Percentiles rank a stretch among this genome's conserved stretches.
Conservation (phyloP, 805 yeast genomes). For the Candida verbasci region DNA sequence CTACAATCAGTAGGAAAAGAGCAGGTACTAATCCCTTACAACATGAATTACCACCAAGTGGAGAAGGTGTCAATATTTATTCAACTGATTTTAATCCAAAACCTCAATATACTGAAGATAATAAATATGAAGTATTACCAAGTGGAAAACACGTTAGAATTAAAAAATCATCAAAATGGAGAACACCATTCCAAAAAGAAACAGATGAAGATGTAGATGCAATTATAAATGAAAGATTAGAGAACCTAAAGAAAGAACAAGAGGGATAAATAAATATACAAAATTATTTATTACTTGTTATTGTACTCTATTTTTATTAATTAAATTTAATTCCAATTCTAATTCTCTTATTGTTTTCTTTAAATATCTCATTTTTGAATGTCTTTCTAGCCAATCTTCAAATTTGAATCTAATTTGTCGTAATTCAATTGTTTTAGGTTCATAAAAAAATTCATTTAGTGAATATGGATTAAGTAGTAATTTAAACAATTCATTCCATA, state of each 20-base stretch:
- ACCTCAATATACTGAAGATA: slow-evolving; percentile 17
- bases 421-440: slow-evolving; percentile 41
- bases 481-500: slow-evolving; percentile 70
- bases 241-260: slow-evolving; percentile 8
- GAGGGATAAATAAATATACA: background rate
- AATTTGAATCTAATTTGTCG: slow-evolving; percentile 28
- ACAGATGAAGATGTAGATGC: slow-evolving; percentile 47
- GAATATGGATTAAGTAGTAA: slow-evolving; percentile 55
- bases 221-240: slow-evolving; percentile 48
- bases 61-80: slow-evolving; percentile 24
- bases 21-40: slow-evolving; percentile 44
- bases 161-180: slow-evolving; percentile 19
- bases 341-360: slow-evolving; percentile 29
- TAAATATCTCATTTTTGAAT: slow-evolving; percentile 18
- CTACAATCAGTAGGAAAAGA: slow-evolving; percentile 42
- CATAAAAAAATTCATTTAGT: slow-evolving; percentile 14
- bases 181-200: slow-evolving; percentile 10
- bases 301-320: slow-evolving; percentile 10
- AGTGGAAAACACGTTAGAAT: slow-evolving; percentile 63
- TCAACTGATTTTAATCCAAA: slow-evolving; percentile 25
- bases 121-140: slow-evolving; percentile 59
- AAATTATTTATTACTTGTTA: no score
- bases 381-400: slow-evolving; percentile 38
- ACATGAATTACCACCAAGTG: slow-evolving; percentile 50
- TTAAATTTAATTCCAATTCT: slow-evolving; percentile 23